Evolutionary conservation across 2,329 filamentous ascomycete species (phyloP), one percentile per base, ranked within the genome.

Genomic region (Diplocarpon rosae): DNA sequence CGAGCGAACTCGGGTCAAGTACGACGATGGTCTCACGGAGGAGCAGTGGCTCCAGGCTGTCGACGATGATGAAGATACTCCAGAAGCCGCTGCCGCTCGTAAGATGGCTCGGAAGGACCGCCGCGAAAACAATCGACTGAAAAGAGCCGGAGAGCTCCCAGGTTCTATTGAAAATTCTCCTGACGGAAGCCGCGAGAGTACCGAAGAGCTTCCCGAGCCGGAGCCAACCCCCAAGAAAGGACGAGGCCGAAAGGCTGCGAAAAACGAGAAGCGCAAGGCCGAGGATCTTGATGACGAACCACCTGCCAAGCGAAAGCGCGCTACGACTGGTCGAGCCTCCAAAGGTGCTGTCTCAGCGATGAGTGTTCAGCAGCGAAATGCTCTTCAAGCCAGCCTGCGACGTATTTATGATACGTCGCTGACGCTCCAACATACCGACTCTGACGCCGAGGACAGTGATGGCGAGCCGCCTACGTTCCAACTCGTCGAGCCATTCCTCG

Each of bases 11-110:
- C 82, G 87, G 59, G 89, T 95, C 58, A 85, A 84, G 64, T 98
- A 98, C 57, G 92, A 98, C 58, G 92, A 98, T 59, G 92, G 93
- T 42, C 78, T 98, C 27, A 96, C 92, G 0, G 93, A 98, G 67
- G 92, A 98, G 68, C 93, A 98, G 65, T 98, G 92, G 92, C 76
- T 96, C 41, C 90, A 95, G 71, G 92, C 92, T 43, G 90, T 98
- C 28, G 92, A 98, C 62, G 90, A 94, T 49, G 89, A 95, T 40
- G 92, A 98, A 1, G 92, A 98, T 61, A 82, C 79, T 0, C 88
- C 95, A 27, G 92, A 96, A 62, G 89, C 87, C 43, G 92, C 92
- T 2, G 89, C 93, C 31, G 85, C 85, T 30, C 80, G 92, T 33
- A 96, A 95, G 59, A 80, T 88, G 61, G 86, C 86, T 4, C 79